Base-by-base conservation (phyloP, 2,329 filamentous ascomycete species). In the Cercospora sp. region DNA sequence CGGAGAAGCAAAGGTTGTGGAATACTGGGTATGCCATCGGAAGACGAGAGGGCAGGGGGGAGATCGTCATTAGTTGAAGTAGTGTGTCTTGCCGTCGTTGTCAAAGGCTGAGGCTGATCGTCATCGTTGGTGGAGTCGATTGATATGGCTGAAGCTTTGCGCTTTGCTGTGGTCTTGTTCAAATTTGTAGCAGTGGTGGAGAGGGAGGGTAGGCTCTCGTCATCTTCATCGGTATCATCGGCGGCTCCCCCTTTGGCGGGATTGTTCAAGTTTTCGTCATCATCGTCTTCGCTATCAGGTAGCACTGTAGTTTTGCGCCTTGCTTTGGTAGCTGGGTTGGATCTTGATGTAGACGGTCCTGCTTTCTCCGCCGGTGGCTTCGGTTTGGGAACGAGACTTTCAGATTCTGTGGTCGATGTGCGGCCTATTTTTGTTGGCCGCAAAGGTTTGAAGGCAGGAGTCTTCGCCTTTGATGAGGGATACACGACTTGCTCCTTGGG, bases 1-100 rank as follows among this genome's bases (percentile, higher is more conserved):
- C 89, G 87, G 9, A 91, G 90, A 48, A 97, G 81, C 0, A 98
- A 83, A 53, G 92, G 89, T 3, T 87, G 83, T 0, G 93, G 91
- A 30, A 97, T 91, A 1, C 85, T 77, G 1, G 76, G 74, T 10
- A 74, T 70, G 3, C 70, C 68, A 20, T 74, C 72, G 12, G 72
- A 69, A 64, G 73, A 71, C 0, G 73, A 67, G 9, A 70, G 73
- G 4, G 65, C 26, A 6, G 69, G 70, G 18, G 45, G 39, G 6
- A 20, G 12, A 8, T 23, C 3, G 51, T 64, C 20, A 5, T 64
- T 53, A 36, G 13, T 30, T 30, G 30, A 42, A 16, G 7, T 23
- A 51, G 18, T 51, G 13, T 16, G 18, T 42, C 16, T 55, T 33
- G 48, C 20, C 16, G 23, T 55, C n/a, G 48, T 23, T 30, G 28